Evolutionary conservation across 202 grass and related monocot genomes (phyloP), one percentile per base, ranked within the genome.

Genomic region (Brachypodium distachyon): DNA sequence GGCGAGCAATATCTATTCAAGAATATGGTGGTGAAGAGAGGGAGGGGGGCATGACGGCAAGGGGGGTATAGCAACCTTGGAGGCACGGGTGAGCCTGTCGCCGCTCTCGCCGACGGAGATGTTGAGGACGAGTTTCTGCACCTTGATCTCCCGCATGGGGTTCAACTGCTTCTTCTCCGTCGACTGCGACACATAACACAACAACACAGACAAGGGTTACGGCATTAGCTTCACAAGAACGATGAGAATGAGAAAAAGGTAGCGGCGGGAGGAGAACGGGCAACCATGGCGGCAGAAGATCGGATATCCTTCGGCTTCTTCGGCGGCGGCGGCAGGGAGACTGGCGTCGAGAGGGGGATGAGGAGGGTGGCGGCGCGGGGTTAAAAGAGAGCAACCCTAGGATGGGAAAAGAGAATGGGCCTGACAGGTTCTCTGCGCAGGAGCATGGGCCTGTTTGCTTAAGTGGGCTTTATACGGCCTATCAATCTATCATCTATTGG

Each of bases 111-210:
- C 86, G 18, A 94, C 88, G 72, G 88, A 94, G 76, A 82, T 77
- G 80, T 95, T 91, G 54, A 95, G 88, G 4, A 95, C 88, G 36
- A 95, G 80, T 80, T 94, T 94, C 76, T 94, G 92, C 59, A 91
- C 92, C 86, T 95, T 95, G 68, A 91, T 95, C 52, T 95, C 88
- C 83, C 85, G 80, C 88, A 94, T 91, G 18, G 88, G 82, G 76
- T 94, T 91, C 32, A 77, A 56, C 60, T 49, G 77, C 88, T 91
- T 84, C 92, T 91, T 89, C 79, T 91, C 92, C 12, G 80, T 87
- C 76, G 88, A 89, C 92, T 95, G 75, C 58, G 21, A n/a, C 3
- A 32, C 39, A 40, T 41, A 61, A 61, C 13, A 59, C n/a, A n/a
- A n/a, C n/a, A n/a, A 55, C 10, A 38, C 21, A 42, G 56, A 14